phyloP scores from a whole-genome alignment of 2,329 filamentous ascomycete species.

The Didymosphaeria variabile region DNA sequence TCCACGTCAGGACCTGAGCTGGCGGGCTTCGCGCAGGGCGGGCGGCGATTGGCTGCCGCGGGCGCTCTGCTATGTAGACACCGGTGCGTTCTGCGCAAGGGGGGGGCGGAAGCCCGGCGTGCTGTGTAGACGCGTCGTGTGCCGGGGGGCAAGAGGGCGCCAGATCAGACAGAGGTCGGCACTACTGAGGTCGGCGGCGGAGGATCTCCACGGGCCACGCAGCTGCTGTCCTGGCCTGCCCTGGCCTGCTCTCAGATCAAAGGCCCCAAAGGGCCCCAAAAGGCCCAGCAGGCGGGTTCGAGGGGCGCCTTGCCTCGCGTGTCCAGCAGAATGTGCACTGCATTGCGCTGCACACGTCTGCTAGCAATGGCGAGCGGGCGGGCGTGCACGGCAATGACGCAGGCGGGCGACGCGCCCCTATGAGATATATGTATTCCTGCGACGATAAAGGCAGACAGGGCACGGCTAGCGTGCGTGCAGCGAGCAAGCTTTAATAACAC shows the following conservation, averaged over 20 bases:
- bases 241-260: neutral
- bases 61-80: neutral
- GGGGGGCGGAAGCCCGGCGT: neutral
- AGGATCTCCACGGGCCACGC: conserved; percentile 15
- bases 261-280: no score
- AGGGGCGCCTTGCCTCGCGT: neutral
- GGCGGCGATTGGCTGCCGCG: conserved; percentile 13
- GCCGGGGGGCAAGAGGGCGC: conserved; percentile 1
- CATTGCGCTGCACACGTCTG: neutral
- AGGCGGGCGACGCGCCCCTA: conserved; percentile 7
- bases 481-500: conserved; percentile 12
- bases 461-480: conserved; percentile 10
- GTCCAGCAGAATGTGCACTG: neutral
- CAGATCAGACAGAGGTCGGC: conserved; percentile 1
- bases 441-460: conserved; percentile 12
- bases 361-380: neutral
- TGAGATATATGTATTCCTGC: conserved; percentile 14
- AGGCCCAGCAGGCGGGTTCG: conserved; percentile 2
- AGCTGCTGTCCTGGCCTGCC: conserved; percentile 1
- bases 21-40: conserved; percentile 10
- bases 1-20: conserved; percentile 20
- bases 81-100: neutral
- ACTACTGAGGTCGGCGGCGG: conserved; percentile 1
- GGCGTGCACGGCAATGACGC: conserved; percentile 9
- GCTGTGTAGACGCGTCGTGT: neutral